phyloP scores from a whole-genome alignment of 2,329 filamentous ascomycete genomes.

The Phialophora verrucosa region DNA sequence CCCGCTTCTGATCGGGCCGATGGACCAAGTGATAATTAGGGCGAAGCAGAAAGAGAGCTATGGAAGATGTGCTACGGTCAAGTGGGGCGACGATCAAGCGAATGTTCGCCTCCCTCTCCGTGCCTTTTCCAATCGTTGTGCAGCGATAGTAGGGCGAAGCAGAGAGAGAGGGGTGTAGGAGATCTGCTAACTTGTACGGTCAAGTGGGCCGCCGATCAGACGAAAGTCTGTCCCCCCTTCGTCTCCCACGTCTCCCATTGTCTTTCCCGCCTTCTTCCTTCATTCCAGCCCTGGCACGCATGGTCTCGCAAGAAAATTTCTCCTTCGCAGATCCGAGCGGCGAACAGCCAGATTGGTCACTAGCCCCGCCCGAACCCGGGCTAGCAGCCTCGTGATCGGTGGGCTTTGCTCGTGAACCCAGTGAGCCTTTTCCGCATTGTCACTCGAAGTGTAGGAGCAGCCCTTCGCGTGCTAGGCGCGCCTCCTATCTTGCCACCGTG shows the following conservation, averaged over 20 bases:
- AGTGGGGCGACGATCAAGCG: not conserved
- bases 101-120: not conserved
- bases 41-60: not conserved
- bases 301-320: constrained; percentile 3
- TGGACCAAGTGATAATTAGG: not conserved
- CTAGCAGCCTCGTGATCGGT: constrained; percentile 28
- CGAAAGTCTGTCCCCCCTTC: not conserved
- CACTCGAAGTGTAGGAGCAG: not conserved
- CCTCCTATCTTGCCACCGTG: constrained; percentile 26
- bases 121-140: no score
- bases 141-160: not conserved
- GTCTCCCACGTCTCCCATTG: no score
- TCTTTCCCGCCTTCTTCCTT: not conserved
- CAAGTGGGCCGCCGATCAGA: not conserved
- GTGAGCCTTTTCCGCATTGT: not conserved
- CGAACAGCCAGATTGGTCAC: constrained; percentile 17
- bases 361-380: constrained; percentile 1
- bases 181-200: no score
- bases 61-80: not conserved
- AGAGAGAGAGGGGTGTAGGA: not conserved
- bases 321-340: constrained; percentile 10
- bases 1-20: not conserved
- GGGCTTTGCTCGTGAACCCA: not conserved
- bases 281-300: no score
- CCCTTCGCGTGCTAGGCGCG: constrained; percentile 1